phyloP scores from a whole-genome alignment of 305 asterid genomes.

The Withania somnifera region DNA sequence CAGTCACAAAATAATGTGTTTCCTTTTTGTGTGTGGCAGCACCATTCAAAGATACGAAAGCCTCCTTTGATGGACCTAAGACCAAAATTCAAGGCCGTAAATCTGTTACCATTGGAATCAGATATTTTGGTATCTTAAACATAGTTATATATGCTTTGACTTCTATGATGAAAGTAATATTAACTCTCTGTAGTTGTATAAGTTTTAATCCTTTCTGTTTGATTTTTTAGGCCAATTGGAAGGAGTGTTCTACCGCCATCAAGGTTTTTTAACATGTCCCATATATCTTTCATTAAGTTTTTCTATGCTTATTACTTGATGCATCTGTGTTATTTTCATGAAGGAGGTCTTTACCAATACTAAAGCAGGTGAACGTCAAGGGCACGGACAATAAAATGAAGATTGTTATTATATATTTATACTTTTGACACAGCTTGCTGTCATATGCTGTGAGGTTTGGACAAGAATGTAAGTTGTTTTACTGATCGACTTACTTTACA shows the following conservation, averaged over 20 bases:
- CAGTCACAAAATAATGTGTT: conserved; percentile 5
- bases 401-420: conserved; percentile 4
- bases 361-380: neutral
- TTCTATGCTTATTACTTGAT: conserved; percentile 13
- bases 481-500: neutral
- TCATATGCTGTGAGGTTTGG: neutral
- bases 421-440: conserved; percentile 6
- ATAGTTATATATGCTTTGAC: neutral
- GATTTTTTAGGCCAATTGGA: conserved; percentile 40
- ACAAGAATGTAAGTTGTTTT: conserved; percentile 34
- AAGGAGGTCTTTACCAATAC: conserved; percentile 5
- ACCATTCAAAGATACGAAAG: conserved; percentile 24
- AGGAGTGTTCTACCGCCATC: conserved; percentile 34
- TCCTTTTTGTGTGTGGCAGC: conserved; percentile 25
- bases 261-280: conserved; percentile 32
- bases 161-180: neutral
- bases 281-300: neutral
- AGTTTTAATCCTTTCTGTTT: conserved; percentile 9
- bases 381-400: neutral
- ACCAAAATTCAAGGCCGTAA: conserved; percentile 29
- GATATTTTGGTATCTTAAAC: conserved; percentile 18
- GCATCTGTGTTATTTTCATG: conserved; percentile 9
- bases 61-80: conserved; percentile 26
- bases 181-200: neutral
- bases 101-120: conserved; percentile 25